Evolutionary conservation across 805 yeast species (phyloP).

Genomic region (Blastobotrys americana): DNA sequence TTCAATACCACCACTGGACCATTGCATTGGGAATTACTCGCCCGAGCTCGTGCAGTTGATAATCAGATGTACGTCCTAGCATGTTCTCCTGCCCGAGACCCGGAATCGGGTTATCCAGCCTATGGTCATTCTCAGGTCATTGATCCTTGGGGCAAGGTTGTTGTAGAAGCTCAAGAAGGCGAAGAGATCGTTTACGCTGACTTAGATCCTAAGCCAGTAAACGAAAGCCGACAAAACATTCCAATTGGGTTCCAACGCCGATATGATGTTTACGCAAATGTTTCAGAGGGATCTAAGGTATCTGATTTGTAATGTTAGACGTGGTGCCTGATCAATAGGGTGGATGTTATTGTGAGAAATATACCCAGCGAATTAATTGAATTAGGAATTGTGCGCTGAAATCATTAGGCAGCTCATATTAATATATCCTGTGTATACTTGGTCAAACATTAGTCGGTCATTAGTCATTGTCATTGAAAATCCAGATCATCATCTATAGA

Average conservation of each 20-base stretch:
- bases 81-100: conserved; percentile 90
- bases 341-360: too few species aligned
- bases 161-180: conserved; percentile 71
- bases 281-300: conserved; percentile 23
- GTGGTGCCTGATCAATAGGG: too few species aligned
- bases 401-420: too few species aligned
- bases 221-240: conserved; percentile 53
- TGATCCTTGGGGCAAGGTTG: conserved; percentile 81
- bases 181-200: conserved; percentile 73
- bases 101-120: conserved; percentile 70
- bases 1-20: conserved; percentile 90
- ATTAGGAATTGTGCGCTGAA: too few species aligned
- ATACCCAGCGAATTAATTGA: too few species aligned
- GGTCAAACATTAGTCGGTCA: too few species aligned
- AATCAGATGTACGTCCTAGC: conserved; percentile 77
- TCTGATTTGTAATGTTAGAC: conserved; percentile 15
- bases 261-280: conserved; percentile 54
- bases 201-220: conserved; percentile 54
- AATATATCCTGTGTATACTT: too few species aligned
- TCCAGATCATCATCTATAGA: too few species aligned
- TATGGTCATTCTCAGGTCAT: conserved; percentile 82
- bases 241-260: conserved; percentile 68
- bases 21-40: conserved; percentile 81
- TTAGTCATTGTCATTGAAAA: too few species aligned
- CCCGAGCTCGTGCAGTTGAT: conserved; percentile 80